Conservation (phyloP, 257 asterid genomes). For the Nicotiana obtusifolia region DNA sequence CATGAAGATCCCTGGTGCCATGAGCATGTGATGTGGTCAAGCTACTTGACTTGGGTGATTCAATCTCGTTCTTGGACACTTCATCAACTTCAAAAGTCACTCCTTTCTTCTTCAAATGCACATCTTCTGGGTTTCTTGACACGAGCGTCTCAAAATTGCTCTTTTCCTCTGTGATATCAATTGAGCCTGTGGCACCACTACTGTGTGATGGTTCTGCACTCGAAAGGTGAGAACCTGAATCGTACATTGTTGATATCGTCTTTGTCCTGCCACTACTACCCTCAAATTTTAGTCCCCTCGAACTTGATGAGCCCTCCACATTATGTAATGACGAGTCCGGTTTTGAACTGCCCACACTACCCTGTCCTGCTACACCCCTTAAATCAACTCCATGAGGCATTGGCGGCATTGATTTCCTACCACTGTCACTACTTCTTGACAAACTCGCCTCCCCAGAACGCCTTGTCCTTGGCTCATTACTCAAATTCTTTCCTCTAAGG, state of each 20-base stretch:
- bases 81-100: constrained; percentile 85
- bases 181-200: constrained; percentile 28
- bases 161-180: constrained; percentile 46
- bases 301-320: constrained; percentile 18
- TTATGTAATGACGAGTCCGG: constrained; percentile 24
- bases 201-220: constrained; percentile 20
- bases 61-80: constrained; percentile 52
- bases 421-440: constrained; percentile 11
- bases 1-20: constrained; percentile 76
- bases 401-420: constrained; percentile 1
- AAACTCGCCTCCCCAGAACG: constrained; percentile 28
- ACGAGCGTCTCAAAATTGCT: constrained; percentile 48
- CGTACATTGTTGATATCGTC: constrained; percentile 8
- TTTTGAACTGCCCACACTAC: constrained; percentile 12
- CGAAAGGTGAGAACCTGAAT: constrained; percentile 12
- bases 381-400: constrained; percentile 6
- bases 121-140: constrained; percentile 57
- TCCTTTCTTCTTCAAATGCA: constrained; percentile 62
- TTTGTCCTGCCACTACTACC: constrained; percentile 14
- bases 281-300: constrained; percentile 12
- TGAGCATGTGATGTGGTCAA: constrained; percentile 52
- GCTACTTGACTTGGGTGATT: constrained; percentile 62
- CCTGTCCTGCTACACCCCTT: background rate
- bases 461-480: constrained; percentile 25
- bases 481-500: constrained; percentile 29